Base-by-base conservation (phyloP, 495 filamentous ascomycete species). In the Aspergillus asperescens region DNA sequence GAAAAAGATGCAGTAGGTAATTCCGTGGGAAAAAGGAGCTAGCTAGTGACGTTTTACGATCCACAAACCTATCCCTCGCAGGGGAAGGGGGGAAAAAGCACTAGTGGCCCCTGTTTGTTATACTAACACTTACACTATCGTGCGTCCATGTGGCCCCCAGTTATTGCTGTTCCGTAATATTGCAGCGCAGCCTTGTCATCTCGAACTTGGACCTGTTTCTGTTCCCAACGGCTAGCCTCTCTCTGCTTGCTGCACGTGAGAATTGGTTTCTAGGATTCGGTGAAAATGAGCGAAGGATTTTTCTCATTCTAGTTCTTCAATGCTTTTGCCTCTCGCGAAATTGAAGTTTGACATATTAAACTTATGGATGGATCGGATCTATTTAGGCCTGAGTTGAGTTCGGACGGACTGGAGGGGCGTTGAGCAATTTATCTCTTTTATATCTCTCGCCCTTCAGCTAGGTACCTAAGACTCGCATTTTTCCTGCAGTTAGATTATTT, bases 401-500 rank as follows among this genome's bases (percentile, higher is more conserved):
- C 29, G 10, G 29, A 42, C n/a, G n/a, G n/a, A n/a, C n/a, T n/a
- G n/a, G n/a, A n/a, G n/a, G n/a, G 22, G 15, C 39, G 5, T 24
- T 7, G 9, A 42, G 8, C 39, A 42, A 25, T 42, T 28, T 43
- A 16, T 43, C 13, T 18, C 8, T 28, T 20, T 13, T 12, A 10
- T 32, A 10, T 43, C 15, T 43, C 24, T 27, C 22, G 10, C 9
- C 22, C n/a, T 20, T 29, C 4, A 45, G 15, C 20, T 18, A 19
- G 16, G n/a, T 2, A 9, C 7, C 24, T 46, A 10, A 12, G 13
- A 15, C 32, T 15, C 10, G 32, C 32, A 35, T 15, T n/a, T 35
- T 7, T n/a, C 19, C 13, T 34, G 7, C 19, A 34, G 27, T 32
- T 32, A 56, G 43, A 31, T 41, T 56, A 31, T 41, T 56, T 22